phyloP scores from a whole-genome alignment of 2,329 filamentous ascomycete species.

The Apiospora aurea region DNA sequence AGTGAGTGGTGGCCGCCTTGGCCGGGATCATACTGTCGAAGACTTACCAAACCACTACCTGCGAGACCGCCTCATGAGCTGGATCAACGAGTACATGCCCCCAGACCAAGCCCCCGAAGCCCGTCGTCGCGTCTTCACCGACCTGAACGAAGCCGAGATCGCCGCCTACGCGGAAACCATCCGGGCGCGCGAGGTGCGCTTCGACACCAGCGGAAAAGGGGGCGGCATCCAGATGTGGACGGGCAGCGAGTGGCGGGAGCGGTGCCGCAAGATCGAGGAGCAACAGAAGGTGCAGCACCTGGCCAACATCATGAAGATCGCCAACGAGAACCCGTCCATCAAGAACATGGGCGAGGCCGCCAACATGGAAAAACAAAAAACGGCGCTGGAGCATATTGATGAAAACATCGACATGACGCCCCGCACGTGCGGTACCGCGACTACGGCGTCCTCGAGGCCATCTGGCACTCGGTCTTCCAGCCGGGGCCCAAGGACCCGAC shows the following conservation, averaged over 20 bases:
- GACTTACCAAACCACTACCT: conserved; percentile 5
- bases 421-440: neutral
- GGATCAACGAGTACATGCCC: neutral
- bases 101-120: neutral
- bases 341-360: neutral
- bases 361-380: neutral
- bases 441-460: neutral
- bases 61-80: conserved; percentile 5
- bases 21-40: neutral
- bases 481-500: neutral
- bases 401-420: neutral
- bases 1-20: neutral
- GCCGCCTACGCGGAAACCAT: neutral
- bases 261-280: neutral
- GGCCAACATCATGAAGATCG: neutral
- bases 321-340: neutral
- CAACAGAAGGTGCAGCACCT: neutral
- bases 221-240: neutral
- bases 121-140: neutral
- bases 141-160: neutral
- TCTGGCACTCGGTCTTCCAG: neutral
- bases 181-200: neutral
- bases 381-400: neutral
- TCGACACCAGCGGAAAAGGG: too few species aligned
- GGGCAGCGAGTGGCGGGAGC: neutral